Percentiles rank a stretch among this genome's conserved stretches.
These are phyloP conservation scores for Mycena indigotica DNA, from an alignment of 768 basidiomycete genomes.

Conservation along the genomic window DNA sequence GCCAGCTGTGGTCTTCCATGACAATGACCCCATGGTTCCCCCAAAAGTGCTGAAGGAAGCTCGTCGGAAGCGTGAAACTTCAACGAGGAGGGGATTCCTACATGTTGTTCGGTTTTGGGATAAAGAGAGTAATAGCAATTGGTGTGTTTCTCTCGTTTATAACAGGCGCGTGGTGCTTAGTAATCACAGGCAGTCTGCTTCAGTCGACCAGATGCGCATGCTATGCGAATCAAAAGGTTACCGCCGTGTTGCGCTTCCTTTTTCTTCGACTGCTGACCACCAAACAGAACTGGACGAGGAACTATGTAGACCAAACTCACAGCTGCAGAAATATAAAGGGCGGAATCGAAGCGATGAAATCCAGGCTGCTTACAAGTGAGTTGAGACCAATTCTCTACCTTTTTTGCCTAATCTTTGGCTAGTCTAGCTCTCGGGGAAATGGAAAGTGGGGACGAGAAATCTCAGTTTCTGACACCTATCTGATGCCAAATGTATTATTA, in stretches of 20 bases:
- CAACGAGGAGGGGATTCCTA: slow-evolving; percentile 42
- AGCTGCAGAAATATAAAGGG: slow-evolving; percentile 68
- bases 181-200: slow-evolving; percentile 62
- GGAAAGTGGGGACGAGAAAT: slow-evolving; percentile 22
- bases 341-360: slow-evolving; percentile 2
- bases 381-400: not conserved
- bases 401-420: not conserved
- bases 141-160: not conserved
- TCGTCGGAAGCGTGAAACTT: slow-evolving; percentile 31
- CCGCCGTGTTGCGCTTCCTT: slow-evolving; percentile 20
- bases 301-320: slow-evolving; percentile 54
- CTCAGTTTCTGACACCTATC: slow-evolving; percentile 4
- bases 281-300: slow-evolving; percentile 63
- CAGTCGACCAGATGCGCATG: slow-evolving; percentile 54
- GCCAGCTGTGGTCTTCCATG: slow-evolving; percentile 77
- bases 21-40: slow-evolving; percentile 62
- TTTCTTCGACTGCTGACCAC: not conserved
- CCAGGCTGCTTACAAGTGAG: slow-evolving; percentile 15
- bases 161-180: not conserved
- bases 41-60: slow-evolving; percentile 33
- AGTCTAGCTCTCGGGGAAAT: slow-evolving; percentile 21
- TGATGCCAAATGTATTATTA: no score
- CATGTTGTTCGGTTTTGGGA: slow-evolving; percentile 85
- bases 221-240: slow-evolving; percentile 73
- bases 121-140: slow-evolving; percentile 41